Conservation (phyloP, 257 asterid genomes). For the Solanum sejunctum region DNA sequence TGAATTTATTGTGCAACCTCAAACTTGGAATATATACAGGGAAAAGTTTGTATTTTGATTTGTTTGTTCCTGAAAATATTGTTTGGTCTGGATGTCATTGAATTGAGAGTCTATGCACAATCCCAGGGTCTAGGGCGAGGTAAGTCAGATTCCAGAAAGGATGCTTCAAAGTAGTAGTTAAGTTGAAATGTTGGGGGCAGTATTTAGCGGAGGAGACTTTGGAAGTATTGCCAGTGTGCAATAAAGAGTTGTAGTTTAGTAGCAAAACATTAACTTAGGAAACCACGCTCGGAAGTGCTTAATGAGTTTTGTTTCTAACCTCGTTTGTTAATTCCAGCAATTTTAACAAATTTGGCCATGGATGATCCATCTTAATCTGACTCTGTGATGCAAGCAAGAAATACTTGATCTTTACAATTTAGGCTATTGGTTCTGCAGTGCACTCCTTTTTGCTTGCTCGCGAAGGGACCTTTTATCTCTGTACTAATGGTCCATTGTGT, state of each 20-base stretch:
- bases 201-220: background rate
- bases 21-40: background rate
- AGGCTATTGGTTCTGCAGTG: background rate
- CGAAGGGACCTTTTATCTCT: background rate
- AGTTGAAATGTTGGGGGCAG: background rate
- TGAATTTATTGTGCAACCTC: background rate
- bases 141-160: background rate
- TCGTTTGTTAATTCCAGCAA: background rate
- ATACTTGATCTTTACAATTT: background rate
- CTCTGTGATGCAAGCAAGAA: background rate
- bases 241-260: background rate
- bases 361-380: background rate
- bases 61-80: background rate
- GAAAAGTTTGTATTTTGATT: background rate
- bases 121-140: background rate
- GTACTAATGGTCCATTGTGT: background rate
- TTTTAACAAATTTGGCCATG: background rate
- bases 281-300: background rate
- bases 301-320: background rate
- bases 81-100: background rate
- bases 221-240: background rate
- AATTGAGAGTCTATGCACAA: background rate
- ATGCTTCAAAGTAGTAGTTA: background rate
- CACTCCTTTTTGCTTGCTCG: background rate
- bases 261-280: background rate